Percentiles rank a stretch among this genome's conserved stretches.
Conservation (phyloP, 441 rosid species). For the Raphanus hybrid region DNA sequence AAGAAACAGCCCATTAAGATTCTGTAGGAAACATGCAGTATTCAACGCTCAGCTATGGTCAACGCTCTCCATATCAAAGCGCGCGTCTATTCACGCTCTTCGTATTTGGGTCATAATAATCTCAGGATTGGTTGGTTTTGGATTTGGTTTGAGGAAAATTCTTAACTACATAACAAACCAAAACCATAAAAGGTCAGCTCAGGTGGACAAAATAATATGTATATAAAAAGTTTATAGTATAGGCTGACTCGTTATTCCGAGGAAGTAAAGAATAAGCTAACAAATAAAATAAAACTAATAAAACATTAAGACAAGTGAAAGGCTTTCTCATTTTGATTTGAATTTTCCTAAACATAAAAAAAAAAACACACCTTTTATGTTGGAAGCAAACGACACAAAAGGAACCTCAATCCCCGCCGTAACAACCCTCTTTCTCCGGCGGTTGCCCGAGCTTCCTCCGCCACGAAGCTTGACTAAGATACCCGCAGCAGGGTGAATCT, state of each 20-base stretch:
- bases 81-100: conserved; percentile 17
- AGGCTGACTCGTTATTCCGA: conserved; percentile 39
- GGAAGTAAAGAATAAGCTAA: conserved; percentile 36
- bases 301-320: not conserved
- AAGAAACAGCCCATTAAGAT: not conserved
- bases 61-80: not conserved
- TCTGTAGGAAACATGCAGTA: not conserved
- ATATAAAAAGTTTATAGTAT: not conserved
- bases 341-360: conserved; percentile 23
- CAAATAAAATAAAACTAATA: not conserved
- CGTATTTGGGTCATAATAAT: not conserved
- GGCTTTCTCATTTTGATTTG: conserved; percentile 21
- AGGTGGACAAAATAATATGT: conserved; percentile 16
- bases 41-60: no score
- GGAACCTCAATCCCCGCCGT: conserved; percentile 37
- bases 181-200: conserved; percentile 26
- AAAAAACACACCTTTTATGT: conserved; percentile 16
- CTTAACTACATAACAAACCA: conserved; percentile 13
- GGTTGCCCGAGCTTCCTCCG: conserved; percentile 17
- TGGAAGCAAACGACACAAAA: conserved; percentile 37
- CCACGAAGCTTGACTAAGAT: conserved; percentile 24
- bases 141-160: conserved; percentile 24
- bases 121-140: conserved; percentile 21
- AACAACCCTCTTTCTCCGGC: conserved; percentile 24
- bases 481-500: not conserved